Conservation (phyloP, 306 rosid species). For the Sindora glabra region DNA sequence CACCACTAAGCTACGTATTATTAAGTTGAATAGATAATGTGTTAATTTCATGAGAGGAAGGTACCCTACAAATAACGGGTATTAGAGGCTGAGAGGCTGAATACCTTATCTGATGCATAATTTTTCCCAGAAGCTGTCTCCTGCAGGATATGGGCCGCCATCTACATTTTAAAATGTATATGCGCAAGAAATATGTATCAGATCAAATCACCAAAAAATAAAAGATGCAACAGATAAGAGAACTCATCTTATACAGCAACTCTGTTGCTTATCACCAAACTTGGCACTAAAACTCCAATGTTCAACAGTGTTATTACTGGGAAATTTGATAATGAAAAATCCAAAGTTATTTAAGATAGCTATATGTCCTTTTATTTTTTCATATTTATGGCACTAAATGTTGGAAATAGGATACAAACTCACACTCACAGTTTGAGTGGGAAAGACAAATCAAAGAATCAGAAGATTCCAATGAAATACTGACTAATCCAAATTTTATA, state of each 20-base stretch:
- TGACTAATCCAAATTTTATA: background rate
- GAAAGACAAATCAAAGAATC: background rate
- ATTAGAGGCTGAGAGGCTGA: background rate
- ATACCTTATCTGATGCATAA: slow-evolving; percentile 89
- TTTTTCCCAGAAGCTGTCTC: slow-evolving; percentile 92
- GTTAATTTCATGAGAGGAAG: slow-evolving; percentile 3
- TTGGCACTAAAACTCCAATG: background rate
- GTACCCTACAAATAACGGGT: background rate
- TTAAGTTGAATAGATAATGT: slow-evolving; percentile 21
- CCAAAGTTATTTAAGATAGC: background rate
- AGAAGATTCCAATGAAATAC: background rate
- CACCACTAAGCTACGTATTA: slow-evolving; percentile 77
- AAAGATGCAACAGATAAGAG: too few relatives aligned
- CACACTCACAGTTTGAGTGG: background rate
- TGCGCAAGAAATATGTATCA: too few relatives aligned
- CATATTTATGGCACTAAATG: background rate
- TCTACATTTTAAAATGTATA: slow-evolving; percentile 53
- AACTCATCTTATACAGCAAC: background rate
- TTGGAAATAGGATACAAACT: background rate
- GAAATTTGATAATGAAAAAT: background rate
- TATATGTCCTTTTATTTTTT: background rate
- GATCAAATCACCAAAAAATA: too few relatives aligned
- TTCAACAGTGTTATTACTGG: background rate
- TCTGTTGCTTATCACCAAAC: background rate
- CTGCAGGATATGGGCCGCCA: slow-evolving; percentile 89